These are phyloP conservation scores for Aureobasidium sp. DNA, from an alignment of 2,329 filamentous ascomycete species.

Conservation along the genomic window DNA sequence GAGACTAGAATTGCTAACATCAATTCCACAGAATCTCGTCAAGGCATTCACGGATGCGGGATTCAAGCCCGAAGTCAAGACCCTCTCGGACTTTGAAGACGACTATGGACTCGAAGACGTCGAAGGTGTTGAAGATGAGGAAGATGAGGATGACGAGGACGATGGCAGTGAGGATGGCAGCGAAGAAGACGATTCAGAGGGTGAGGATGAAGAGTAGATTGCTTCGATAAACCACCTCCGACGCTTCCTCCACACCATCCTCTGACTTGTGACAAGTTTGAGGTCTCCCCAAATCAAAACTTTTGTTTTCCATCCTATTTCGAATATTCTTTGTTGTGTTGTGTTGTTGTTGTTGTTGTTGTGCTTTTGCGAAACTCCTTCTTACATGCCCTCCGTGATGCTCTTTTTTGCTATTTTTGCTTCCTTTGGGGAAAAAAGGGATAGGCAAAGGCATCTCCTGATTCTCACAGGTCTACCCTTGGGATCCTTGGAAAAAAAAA, in stretches of 20 bases:
- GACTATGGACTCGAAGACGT: constrained; percentile 92
- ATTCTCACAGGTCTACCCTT: too few species aligned
- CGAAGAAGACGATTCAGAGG: constrained; percentile 37
- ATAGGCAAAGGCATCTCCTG: too few species aligned
- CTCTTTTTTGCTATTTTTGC: too few species aligned
- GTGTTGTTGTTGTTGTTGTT: too few species aligned
- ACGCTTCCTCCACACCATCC: not conserved
- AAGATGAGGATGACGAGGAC: constrained; percentile 38
- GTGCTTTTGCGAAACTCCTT: too few species aligned
- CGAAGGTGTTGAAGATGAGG: constrained; percentile 71
- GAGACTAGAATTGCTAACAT: constrained; percentile 58
- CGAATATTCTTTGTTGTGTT: too few species aligned
- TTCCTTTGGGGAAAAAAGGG: too few species aligned
- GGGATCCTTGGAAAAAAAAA: too few species aligned
- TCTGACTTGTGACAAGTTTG: not conserved
- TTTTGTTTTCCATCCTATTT: too few species aligned
- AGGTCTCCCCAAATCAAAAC: too few species aligned
- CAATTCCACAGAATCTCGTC: constrained; percentile 57
- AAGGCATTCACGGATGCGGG: constrained; percentile 65
- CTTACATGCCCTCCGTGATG: too few species aligned
- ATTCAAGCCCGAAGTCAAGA: constrained; percentile 67
- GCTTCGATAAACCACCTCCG: not conserved
- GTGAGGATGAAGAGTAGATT: constrained; percentile 33
- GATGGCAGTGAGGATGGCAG: not conserved
- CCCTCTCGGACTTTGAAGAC: constrained; percentile 71